A percentile compares a stretch with the other conserved stretches of the same genome.
These are phyloP conservation scores for Cyclocybe aegerita DNA, from an alignment of 768 basidiomycete species.

Conservation along the genomic window DNA sequence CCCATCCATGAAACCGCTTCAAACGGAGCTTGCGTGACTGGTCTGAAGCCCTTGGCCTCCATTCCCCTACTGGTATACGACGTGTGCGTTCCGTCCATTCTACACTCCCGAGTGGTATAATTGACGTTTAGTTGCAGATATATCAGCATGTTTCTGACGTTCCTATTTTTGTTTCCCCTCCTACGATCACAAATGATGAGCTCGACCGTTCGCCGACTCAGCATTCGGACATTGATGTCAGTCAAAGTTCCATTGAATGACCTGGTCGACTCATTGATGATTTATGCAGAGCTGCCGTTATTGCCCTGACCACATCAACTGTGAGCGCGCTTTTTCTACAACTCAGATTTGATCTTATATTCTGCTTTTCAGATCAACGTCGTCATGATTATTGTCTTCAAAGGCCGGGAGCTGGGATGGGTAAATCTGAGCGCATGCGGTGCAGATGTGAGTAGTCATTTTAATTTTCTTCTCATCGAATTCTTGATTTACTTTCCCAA, in stretches of 20 bases:
- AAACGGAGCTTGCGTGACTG: constrained; percentile 46
- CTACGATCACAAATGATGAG: constrained; percentile 31
- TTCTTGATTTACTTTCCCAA: neutral
- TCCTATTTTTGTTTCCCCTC: constrained; percentile 48
- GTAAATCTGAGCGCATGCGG: constrained; percentile 43
- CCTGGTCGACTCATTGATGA: neutral
- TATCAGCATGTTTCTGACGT: constrained; percentile 37
- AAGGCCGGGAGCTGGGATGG: constrained; percentile 48
- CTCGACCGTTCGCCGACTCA: constrained; percentile 33
- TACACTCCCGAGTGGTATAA: neutral
- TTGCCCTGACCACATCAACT: constrained; percentile 49
- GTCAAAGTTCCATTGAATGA: constrained; percentile 7
- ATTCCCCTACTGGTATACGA: constrained; percentile 48
- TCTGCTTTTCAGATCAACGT: constrained; percentile 34
- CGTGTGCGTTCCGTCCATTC: constrained; percentile 30
- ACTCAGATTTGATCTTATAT: neutral
- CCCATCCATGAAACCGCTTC: constrained; percentile 33
- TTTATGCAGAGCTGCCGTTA: constrained; percentile 36
- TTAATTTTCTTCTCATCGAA: neutral
- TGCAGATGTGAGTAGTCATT: constrained; percentile 25
- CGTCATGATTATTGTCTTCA: constrained; percentile 39
- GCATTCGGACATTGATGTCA: constrained; percentile 42
- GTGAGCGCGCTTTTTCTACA: constrained; percentile 17
- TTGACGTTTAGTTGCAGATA: constrained; percentile 13
- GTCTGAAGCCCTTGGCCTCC: constrained; percentile 41